These are phyloP conservation scores for Climacium dendroides DNA, from an alignment of 225 moss, liverwort and hornwort species.

Conservation along the genomic window DNA sequence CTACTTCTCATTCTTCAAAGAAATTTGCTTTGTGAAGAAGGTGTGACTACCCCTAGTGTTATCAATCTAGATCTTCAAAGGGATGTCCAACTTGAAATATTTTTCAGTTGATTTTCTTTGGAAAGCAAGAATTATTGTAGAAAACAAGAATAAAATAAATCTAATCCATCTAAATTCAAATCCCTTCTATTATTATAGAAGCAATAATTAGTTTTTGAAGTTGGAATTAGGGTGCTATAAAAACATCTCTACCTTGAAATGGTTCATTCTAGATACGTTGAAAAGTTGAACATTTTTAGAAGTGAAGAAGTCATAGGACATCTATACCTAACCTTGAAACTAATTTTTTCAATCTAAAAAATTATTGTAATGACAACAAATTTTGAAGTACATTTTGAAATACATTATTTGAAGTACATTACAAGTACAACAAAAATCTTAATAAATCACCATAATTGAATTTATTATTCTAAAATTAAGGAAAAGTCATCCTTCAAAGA, in stretches of 20 bases:
- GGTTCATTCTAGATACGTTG: background rate
- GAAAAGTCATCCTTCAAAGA: background rate
- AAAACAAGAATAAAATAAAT: background rate
- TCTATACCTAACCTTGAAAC: no score
- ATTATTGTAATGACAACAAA: background rate
- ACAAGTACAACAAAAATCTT: background rate
- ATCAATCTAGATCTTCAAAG: background rate
- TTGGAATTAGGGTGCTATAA: background rate
- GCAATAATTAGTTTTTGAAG: background rate
- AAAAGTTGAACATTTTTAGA: background rate
- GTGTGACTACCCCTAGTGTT: no score
- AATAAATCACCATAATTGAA: background rate
- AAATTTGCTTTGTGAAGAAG: no score
- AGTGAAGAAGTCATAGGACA: background rate
- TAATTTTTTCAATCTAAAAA: background rate
- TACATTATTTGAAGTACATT: no score
- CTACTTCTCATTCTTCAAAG: no score
- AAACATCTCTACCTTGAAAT: background rate
- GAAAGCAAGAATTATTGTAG: background rate
- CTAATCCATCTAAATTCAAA: no score
- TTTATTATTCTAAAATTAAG: background rate
- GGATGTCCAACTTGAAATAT: background rate
- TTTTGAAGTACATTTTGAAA: no score
- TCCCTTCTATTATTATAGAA: background rate
- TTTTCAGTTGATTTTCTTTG: background rate